Evolutionary conservation across 176 grass and related monocot species (phyloP).

Genomic region (Puccinellia tenuiflora): DNA sequence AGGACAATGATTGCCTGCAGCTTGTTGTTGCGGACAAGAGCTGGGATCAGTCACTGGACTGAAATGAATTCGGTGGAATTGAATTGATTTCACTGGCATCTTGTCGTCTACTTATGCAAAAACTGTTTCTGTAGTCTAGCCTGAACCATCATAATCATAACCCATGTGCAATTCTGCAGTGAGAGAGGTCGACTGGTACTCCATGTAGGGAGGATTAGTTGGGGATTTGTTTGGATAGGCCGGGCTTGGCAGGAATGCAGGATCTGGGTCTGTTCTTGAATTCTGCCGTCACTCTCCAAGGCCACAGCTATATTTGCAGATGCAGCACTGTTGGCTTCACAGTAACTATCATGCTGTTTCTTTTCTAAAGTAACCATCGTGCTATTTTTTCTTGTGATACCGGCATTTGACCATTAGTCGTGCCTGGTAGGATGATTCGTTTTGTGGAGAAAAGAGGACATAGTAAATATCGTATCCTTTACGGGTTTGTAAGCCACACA

Average conservation of each 20-base stretch:
- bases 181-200: neutral
- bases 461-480: too few relatives aligned
- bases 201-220: constrained; percentile 21
- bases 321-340: neutral
- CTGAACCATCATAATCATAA: neutral
- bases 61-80: constrained; percentile 20
- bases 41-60: neutral
- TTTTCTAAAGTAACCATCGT: neutral
- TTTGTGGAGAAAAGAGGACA: too few relatives aligned
- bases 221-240: neutral
- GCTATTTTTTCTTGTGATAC: neutral
- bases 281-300: neutral
- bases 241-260: constrained; percentile 18
- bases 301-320: neutral
- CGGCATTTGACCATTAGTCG: neutral
- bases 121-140: constrained; percentile 23
- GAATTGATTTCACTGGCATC: constrained; percentile 36
- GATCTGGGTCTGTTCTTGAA: neutral
- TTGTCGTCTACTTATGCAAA: constrained; percentile 27
- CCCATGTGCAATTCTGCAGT: neutral
- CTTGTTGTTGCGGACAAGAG: neutral
- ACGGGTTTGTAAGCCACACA: too few relatives aligned
- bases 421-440: too few relatives aligned
- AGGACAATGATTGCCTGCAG: constrained; percentile 24
- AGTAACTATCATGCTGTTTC: too few relatives aligned